Evolutionary conservation across 2,329 filamentous ascomycete genomes (phyloP), one percentile per base, ranked within the genome.

Genomic region (Fusarium dimerum): DNA sequence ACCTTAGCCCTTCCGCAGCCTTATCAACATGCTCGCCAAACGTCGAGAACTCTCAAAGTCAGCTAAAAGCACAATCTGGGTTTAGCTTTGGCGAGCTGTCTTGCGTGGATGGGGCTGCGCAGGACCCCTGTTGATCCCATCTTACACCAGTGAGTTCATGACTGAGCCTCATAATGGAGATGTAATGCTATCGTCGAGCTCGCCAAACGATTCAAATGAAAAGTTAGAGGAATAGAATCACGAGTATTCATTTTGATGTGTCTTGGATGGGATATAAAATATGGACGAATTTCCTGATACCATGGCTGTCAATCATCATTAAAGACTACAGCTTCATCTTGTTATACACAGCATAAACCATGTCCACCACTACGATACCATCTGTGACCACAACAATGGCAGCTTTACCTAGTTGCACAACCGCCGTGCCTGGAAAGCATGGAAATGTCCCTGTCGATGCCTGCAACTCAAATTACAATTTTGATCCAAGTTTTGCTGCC

Each of bases 401-500:
- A 72, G 74, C 47, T 3, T 52, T 60, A 15, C 54, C 57, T 0
- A 57, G 74, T 16, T 71, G 70, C 42, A 70, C 59, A n/a, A 68
- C 60, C 5, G 69, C 70, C 18, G 59, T 70, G 3, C 70, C 70
- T 3, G 68, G 54, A 11, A 61, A 64, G 40, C 65, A 71, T 43
- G 70, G 70, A 2, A 51, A 61, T 49, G 68, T 72, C 6, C 68
- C 70, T 9, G 32, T 59, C 15, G 62, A 62, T 29, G 63, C 69
- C 1, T 73, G 70, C 52, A 68, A 72, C 40, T 56, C 66, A 20
- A 61, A 70, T 45, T 70, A 72, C 44, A 48, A 48, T 48, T 72
- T 66, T 48, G 50, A 72, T 29, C 70, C 69, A 2, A 67, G 55
- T 48, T 73, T 71, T 45, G 62, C 53, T 16, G 69, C 60, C n/a